Evolutionary conservation across 805 yeast species (phyloP), one percentile per base, ranked within the genome.

Genomic region (Kodamaea leandrae): DNA sequence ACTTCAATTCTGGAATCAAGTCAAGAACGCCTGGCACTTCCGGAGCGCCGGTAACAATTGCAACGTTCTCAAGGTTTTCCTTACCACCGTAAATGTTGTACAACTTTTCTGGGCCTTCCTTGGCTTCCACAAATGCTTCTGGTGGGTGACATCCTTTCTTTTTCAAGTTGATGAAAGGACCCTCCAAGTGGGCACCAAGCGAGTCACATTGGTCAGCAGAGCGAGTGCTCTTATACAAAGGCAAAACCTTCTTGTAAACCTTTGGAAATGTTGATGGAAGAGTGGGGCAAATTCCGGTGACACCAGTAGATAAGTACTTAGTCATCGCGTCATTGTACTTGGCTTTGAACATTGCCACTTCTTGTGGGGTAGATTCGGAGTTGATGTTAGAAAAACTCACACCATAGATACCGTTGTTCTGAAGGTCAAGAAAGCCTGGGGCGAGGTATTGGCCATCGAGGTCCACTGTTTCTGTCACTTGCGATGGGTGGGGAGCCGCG

Each of bases 141-240:
- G 60, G 60, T 2, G 76, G 76, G 48, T 74, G 80, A 46, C 80
- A 74, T 3, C 80, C 80, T 48, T 69, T 72, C 50, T 74, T 74
- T 33, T 58, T 52, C 27, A 63, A 56, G 41, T 71, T 74, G 44
- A 78, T 68, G 52, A 77, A 76, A 6, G 83, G 83, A 4, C 83
- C 83, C 49, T 78, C 83, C 28, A 74, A 57, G 52, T 78, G 83
- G n/a, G 78, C 78, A 8, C 83, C 83, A 42, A 78, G 58, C 3
- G 73, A 66, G 50, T 74, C 80, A 12, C 70, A 52, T 52, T 58
- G 64, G 36, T 49, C 46, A 24, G 48, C 20, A 2, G 56, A 47
- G 26, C 76, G 55, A 9, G 64, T 55, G 23, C 61, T 59, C 14
- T 58, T 58, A 44, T 75, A 63, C 19, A 66, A 46, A 4, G 78